Evolutionary conservation across 352 stramenopile species (phyloP).

Genomic region (Globisporangium middletonii): DNA sequence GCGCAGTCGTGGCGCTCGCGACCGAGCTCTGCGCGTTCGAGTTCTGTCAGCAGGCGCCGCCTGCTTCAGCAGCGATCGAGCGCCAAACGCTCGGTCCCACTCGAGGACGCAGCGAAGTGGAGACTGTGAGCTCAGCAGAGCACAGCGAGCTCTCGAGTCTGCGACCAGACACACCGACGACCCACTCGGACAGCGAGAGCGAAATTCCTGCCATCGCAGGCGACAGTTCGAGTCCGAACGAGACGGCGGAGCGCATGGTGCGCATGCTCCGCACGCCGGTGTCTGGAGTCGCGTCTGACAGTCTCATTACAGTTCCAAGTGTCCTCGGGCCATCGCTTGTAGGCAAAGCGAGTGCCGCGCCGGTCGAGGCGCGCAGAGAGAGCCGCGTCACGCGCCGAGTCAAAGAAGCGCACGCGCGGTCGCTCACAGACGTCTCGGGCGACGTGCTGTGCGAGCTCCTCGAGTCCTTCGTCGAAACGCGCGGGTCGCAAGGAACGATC

Average conservation of each 20-base stretch:
- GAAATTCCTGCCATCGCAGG: background rate
- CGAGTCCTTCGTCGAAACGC: slow-evolving; percentile 30
- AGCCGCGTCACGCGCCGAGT: background rate
- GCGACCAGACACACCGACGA: slow-evolving; percentile 10
- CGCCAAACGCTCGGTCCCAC: too few species aligned
- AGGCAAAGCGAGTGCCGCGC: background rate
- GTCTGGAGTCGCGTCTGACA: too few species aligned
- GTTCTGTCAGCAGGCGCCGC: slow-evolving; percentile 1
- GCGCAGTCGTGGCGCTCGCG: slow-evolving; percentile 24
- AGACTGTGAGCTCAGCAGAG: background rate
- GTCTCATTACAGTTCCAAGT: slow-evolving; percentile 10
- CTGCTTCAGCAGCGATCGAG: too few species aligned
- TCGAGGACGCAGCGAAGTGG: background rate
- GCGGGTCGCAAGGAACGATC: slow-evolving; percentile 30
- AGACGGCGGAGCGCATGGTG: slow-evolving; percentile 1
- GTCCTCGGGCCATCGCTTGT: background rate
- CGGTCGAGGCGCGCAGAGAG: background rate
- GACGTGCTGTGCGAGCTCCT: slow-evolving; percentile 30
- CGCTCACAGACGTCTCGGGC: slow-evolving; percentile 6
- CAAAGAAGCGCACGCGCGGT: too few species aligned
- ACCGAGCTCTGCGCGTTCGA: slow-evolving; percentile 30
- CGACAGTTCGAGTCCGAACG: background rate
- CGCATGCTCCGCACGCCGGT: slow-evolving; percentile 1
- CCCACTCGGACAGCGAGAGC: slow-evolving; percentile 2
- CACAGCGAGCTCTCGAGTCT: background rate